Conservation (phyloP, 2,329 filamentous ascomycete species). For the Pseudogymnoascus sp. region DNA sequence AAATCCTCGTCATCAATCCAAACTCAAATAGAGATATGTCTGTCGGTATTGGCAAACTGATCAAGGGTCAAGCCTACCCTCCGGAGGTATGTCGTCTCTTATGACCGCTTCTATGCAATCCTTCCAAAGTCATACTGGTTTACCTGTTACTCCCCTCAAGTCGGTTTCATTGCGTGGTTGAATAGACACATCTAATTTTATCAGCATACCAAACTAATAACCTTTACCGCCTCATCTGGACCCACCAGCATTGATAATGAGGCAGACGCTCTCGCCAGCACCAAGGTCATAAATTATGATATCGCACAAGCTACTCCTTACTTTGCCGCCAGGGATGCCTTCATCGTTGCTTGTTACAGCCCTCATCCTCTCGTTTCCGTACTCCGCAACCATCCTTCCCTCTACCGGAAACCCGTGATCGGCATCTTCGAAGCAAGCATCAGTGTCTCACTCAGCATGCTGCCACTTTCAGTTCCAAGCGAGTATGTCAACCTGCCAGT, state of each 20-base stretch:
- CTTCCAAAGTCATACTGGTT: background rate
- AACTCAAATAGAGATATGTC: slow-evolving; percentile 73
- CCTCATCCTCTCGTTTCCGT: slow-evolving; percentile 66
- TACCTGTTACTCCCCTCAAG: background rate
- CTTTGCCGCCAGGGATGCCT: slow-evolving; percentile 52
- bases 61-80: slow-evolving; percentile 27
- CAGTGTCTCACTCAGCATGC: slow-evolving; percentile 28
- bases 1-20: slow-evolving; percentile 61
- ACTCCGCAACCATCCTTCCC: slow-evolving; percentile 37
- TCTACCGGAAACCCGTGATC: slow-evolving; percentile 47
- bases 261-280: slow-evolving; percentile 57
- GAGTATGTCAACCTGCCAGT: slow-evolving; percentile 37
- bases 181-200: background rate
- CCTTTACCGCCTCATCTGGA: slow-evolving; percentile 58
- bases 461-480: background rate
- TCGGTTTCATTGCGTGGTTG: background rate
- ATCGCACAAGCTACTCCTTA: slow-evolving; percentile 26
- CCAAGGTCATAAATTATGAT: slow-evolving; percentile 51
- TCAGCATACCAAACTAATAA: slow-evolving; percentile 38
- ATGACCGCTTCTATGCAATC: background rate
- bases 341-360: slow-evolving; percentile 84
- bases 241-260: slow-evolving; percentile 73
- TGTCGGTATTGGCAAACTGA: slow-evolving; percentile 46
- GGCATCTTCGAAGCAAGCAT: slow-evolving; percentile 88
- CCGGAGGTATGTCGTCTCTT: background rate